These are phyloP conservation scores for Persicaria maculosa DNA, from an alignment of 148 eudicot species.

Conservation along the genomic window DNA sequence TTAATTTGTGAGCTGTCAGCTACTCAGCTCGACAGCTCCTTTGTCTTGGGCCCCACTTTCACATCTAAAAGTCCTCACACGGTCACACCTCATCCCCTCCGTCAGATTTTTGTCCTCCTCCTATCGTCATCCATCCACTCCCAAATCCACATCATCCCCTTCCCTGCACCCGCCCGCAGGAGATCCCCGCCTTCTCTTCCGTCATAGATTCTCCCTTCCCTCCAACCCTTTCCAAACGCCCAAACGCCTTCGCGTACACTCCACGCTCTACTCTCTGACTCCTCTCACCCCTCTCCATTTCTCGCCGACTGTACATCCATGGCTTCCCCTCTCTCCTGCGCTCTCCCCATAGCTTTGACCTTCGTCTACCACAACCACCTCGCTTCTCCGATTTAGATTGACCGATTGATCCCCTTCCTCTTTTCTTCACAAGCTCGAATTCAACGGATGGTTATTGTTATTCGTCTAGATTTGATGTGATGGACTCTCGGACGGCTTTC, in stretches of 20 bases:
- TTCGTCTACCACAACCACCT: not conserved
- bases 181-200: not conserved
- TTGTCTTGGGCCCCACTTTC: not conserved
- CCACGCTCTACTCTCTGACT: not conserved
- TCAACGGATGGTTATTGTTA: not conserved
- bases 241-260: slow-evolving; percentile 1
- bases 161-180: not conserved
- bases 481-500: slow-evolving; percentile 32
- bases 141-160: not conserved
- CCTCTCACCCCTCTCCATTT: not conserved
- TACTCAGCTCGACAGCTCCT: too few species aligned
- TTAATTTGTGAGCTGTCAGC: too few species aligned
- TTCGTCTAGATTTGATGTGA: not conserved
- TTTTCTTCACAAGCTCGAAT: not conserved
- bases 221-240: not conserved
- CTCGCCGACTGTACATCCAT: slow-evolving; percentile 1
- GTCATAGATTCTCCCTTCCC: not conserved
- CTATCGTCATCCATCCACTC: slow-evolving; percentile 1
- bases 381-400: not conserved
- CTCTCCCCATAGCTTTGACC: slow-evolving; percentile 2
- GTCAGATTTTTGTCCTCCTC: slow-evolving; percentile 5
- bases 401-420: not conserved
- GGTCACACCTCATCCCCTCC: not conserved
- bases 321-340: not conserved
- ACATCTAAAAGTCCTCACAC: not conserved